These are phyloP conservation scores for Eleusine coracana DNA, from an alignment of 176 grass and related monocot genomes.

Conservation along the genomic window DNA sequence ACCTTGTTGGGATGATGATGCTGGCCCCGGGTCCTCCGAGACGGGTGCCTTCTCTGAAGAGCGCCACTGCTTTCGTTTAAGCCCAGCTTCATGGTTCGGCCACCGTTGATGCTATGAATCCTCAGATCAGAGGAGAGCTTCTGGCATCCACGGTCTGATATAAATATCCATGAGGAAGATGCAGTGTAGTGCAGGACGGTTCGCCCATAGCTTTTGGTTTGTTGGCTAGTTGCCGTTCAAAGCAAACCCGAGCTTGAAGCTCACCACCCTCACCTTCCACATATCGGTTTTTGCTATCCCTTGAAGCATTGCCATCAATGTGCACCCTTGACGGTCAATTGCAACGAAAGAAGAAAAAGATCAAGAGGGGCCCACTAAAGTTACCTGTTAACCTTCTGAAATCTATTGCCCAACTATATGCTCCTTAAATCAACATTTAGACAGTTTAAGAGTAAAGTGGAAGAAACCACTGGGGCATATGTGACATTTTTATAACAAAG, in stretches of 20 bases:
- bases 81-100: background rate
- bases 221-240: constrained; percentile 57
- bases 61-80: background rate
- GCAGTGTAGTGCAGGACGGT: constrained; percentile 44
- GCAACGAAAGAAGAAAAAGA: background rate
- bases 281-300: constrained; percentile 33
- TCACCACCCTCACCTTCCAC: constrained; percentile 44
- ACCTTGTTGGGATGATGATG: constrained; percentile 21
- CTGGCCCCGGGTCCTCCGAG: background rate
- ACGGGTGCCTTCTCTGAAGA: background rate
- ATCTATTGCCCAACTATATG: constrained; percentile 39
- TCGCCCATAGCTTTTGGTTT: constrained; percentile 58
- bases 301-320: constrained; percentile 47
- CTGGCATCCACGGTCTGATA: constrained; percentile 25
- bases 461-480: background rate
- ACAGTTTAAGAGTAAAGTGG: background rate
- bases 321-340: constrained; percentile 19
- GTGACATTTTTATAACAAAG: background rate
- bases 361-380: constrained; percentile 10
- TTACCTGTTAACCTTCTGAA: constrained; percentile 43
- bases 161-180: constrained; percentile 39
- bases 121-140: constrained; percentile 10
- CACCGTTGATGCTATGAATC: background rate
- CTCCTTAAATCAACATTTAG: constrained; percentile 13
- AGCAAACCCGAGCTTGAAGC: constrained; percentile 47